A percentile compares a stretch with the other conserved stretches of the same genome.
These are phyloP conservation scores for Tuber microsphaerosporum DNA, from an alignment of 495 filamentous ascomycete genomes.

Conservation along the genomic window DNA sequence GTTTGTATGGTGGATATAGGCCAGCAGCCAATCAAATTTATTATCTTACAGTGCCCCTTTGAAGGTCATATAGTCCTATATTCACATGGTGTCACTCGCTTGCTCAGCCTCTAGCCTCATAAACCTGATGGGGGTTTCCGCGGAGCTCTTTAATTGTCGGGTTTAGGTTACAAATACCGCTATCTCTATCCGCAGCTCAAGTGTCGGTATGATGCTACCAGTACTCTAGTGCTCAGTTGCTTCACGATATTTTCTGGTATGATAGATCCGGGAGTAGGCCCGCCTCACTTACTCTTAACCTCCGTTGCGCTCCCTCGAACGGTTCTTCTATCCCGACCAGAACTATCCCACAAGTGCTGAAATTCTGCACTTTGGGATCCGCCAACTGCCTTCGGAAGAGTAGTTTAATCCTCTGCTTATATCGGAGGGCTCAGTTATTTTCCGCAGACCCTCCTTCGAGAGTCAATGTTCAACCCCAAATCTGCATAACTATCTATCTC, in stretches of 20 bases:
- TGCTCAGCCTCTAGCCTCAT: neutral
- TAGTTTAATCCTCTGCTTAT: neutral
- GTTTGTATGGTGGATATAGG: neutral
- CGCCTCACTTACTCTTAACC: neutral
- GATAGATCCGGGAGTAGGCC: neutral
- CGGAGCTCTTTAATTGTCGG: no score
- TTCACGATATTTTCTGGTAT: neutral
- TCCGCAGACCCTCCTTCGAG: neutral
- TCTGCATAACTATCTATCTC: neutral
- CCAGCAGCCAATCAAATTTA: neutral
- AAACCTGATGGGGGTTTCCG: neutral
- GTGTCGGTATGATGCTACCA: neutral
- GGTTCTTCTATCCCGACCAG: neutral
- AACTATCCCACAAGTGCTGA: neutral
- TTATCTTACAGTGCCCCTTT: neutral
- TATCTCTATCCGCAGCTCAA: neutral
- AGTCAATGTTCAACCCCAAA: neutral
- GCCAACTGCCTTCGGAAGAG: neutral
- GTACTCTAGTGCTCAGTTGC: neutral
- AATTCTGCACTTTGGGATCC: neutral
- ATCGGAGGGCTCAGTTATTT: neutral
- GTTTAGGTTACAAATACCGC: no score
- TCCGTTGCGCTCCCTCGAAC: neutral
- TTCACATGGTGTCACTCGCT: neutral
- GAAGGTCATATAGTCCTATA: neutral